Evolutionary conservation across 495 filamentous ascomycete species (phyloP), one percentile per base, ranked within the genome.

Genomic region (Rostrohypoxylon terebratum): DNA sequence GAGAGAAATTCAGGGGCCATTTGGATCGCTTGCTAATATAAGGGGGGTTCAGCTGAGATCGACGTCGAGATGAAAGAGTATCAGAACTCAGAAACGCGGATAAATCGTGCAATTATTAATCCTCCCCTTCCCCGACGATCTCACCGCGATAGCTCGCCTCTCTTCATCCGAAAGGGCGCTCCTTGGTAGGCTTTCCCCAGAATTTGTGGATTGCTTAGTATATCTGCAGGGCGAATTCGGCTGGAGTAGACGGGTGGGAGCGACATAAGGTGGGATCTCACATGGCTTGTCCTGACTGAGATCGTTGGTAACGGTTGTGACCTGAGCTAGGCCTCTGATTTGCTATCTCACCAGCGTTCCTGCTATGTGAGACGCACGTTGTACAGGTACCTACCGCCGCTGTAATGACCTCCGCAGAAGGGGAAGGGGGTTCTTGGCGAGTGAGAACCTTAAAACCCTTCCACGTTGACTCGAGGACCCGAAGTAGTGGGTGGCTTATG

Each of bases 221-320:
- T 59, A 68, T 42, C 62, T 68, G 70, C 42, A 63, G 40, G 47
- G 48, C 16, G 36, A 54, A 23, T 25, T 59, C 9, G 14, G 40
- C 47, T 59, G n/a, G 18, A 25, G 16, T 11, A 66, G 44, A 48
- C 51, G 44, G 50, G 62, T 63, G 71, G 51, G 66, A 63, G 53
- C 63, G 51, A 51, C 59, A 61, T 67, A 66, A 66, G 66, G 66
- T 66, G 62, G 51, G 71, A 74, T 74, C 71, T 74, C 33, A 74
- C 71, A 70, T 70, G 66, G 53, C 57, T 44, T 44, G 59, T 50
- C 58, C 53, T 70, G 48, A 63, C 33, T 60, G 63, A 74, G 71
- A 74, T 74, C 71, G 25, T 74, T 66, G 71, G 71, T 70, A 74
- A 74, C 71, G 63, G 63, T 62, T 70, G 71, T 74, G 62, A 74